A percentile compares a stretch with the other conserved stretches of the same genome.
Conservation (phyloP, 768 basidiomycete species). For the Russula compacta region DNA sequence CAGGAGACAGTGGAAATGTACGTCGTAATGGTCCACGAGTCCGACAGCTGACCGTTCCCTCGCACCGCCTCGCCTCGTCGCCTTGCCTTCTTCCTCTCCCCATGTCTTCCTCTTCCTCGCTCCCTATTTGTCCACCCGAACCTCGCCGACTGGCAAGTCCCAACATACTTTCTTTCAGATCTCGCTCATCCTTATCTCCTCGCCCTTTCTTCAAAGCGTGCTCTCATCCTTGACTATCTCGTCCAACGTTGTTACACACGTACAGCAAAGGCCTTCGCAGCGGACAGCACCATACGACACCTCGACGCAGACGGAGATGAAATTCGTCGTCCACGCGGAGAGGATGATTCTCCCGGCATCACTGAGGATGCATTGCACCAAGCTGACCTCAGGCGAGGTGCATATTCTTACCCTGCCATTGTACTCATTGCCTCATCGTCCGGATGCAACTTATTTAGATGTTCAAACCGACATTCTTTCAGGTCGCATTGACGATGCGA, state of each 20-base stretch:
- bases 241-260: constrained; percentile 63
- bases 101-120: constrained; percentile 5
- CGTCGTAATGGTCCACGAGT: too few species aligned
- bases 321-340: constrained; percentile 29
- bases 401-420: background rate
- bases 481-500: constrained; percentile 69
- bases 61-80: background rate
- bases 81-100: background rate
- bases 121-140: background rate
- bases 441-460: constrained; percentile 34
- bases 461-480: constrained; percentile 61
- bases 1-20: too few species aligned
- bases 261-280: constrained; percentile 60
- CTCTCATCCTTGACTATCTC: constrained; percentile 69
- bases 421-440: background rate
- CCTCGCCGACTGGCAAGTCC: constrained; percentile 13
- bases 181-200: background rate
- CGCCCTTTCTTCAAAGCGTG: constrained; percentile 35
- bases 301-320: constrained; percentile 68
- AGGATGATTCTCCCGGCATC: constrained; percentile 18
- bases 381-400: constrained; percentile 13
- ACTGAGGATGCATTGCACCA: constrained; percentile 13
- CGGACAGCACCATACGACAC: constrained; percentile 51
- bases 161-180: background rate
- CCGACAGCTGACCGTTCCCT: too few species aligned